Percentiles rank a stretch among this genome's conserved stretches.
These are phyloP conservation scores for Rhododendron vialii DNA, from an alignment of 148 eudicot species.

Conservation along the genomic window DNA sequence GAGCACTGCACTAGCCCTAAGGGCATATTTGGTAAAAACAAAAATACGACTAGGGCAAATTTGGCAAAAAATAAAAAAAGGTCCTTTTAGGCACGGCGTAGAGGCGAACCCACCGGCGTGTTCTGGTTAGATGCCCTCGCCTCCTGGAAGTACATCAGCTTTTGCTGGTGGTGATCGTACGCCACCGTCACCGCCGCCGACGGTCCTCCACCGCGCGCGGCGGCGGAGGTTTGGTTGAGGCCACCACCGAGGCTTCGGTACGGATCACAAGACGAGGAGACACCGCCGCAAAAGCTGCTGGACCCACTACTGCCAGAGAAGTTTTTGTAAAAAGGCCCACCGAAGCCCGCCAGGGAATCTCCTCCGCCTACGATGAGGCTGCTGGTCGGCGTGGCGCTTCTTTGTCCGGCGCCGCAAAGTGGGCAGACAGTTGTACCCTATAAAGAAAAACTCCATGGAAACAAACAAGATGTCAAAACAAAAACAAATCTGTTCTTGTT, in stretches of 20 bases:
- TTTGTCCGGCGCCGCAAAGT: neutral
- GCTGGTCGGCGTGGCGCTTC: slow-evolving; percentile 3
- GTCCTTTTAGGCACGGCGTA: neutral
- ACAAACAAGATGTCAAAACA: neutral
- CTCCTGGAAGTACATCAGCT: slow-evolving; percentile 5
- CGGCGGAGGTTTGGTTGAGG: neutral
- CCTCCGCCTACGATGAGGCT: neutral
- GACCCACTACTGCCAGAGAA: neutral
- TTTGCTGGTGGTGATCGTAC: neutral
- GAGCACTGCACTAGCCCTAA: neutral
- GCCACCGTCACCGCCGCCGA: neutral
- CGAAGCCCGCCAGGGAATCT: neutral
- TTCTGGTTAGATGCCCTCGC: slow-evolving; percentile 8
- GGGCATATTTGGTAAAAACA: neutral
- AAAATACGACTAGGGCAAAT: neutral
- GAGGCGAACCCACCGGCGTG: slow-evolving; percentile 3
- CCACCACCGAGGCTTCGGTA: neutral
- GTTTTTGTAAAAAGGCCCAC: neutral
- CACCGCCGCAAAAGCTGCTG: neutral
- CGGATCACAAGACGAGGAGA: neutral
- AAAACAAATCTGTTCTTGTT: neutral
- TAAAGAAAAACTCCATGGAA: neutral
- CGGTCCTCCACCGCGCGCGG: neutral
- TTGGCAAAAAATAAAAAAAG: neutral
- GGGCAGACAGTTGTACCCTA: neutral